Evolutionary conservation across 805 yeast species (phyloP).

Genomic region (Sporopachydermia lactativora): DNA sequence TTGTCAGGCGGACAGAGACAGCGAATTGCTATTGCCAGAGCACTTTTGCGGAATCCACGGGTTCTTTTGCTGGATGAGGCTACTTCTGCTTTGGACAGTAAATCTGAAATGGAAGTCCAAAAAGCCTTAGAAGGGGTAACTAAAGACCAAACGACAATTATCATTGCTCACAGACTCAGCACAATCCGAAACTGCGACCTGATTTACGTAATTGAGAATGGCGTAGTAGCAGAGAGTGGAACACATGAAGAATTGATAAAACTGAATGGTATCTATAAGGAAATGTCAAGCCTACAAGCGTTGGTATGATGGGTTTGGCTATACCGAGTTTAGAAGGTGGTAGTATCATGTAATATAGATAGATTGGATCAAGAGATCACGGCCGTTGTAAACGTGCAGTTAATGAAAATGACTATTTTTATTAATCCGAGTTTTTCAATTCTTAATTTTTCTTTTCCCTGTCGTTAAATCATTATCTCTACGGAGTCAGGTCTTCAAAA

Average conservation of each 20-base stretch:
- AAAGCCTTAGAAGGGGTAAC: slow-evolving; percentile 55
- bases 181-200: slow-evolving; percentile 50
- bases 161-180: slow-evolving; percentile 74
- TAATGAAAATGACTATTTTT: too few species aligned
- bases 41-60: slow-evolving; percentile 51
- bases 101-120: slow-evolving; percentile 69
- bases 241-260: slow-evolving; percentile 34
- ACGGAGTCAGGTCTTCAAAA: too few species aligned
- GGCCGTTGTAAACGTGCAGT: too few species aligned
- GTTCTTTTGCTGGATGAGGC: slow-evolving; percentile 57
- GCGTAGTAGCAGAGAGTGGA: slow-evolving; percentile 48
- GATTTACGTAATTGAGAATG: slow-evolving; percentile 47
- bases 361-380: too few species aligned
- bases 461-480: too few species aligned
- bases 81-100: slow-evolving; percentile 49
- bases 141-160: slow-evolving; percentile 58
- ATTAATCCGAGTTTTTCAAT: too few species aligned
- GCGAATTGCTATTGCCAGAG: slow-evolving; percentile 63
- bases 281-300: slow-evolving; percentile 24
- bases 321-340: too few species aligned
- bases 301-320: too few species aligned
- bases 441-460: too few species aligned
- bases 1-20: slow-evolving; percentile 71
- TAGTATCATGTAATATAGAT: too few species aligned
- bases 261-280: slow-evolving; percentile 16